Percentiles rank a stretch among this genome's conserved stretches.
phyloP scores from a whole-genome alignment of 2,329 filamentous ascomycete genomes.

The Podosphaera fusca region DNA sequence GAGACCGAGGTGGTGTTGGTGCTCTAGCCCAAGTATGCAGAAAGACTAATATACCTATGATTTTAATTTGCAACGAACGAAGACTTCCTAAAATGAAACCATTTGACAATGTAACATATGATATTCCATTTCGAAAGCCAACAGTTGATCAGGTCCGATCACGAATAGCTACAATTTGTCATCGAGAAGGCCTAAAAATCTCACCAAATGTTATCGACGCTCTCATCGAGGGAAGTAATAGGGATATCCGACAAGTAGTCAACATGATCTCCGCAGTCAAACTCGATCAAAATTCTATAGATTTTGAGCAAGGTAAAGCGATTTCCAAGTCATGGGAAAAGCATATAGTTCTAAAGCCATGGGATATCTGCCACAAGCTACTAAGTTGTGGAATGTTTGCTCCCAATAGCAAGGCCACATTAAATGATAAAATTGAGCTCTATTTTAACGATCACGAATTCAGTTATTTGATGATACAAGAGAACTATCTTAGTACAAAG shows the following conservation, averaged over 20 bases:
- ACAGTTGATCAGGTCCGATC: slow-evolving; percentile 80
- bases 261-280: slow-evolving; percentile 96
- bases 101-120: slow-evolving; percentile 68
- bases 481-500: slow-evolving; percentile 79
- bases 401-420: slow-evolving; percentile 55
- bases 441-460: slow-evolving; percentile 99
- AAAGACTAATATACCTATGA: slow-evolving; percentile 84
- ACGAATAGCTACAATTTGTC: slow-evolving; percentile 85
- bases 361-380: slow-evolving; percentile 93
- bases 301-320: slow-evolving; percentile 65
- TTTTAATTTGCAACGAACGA: slow-evolving; percentile 94
- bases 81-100: slow-evolving; percentile 92
- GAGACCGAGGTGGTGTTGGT: slow-evolving; percentile 85
- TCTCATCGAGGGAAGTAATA: slow-evolving; percentile 82
- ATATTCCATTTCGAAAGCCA: slow-evolving; percentile 70
- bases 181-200: slow-evolving; percentile 71
- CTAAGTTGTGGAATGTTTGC: slow-evolving; percentile 72
- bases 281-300: slow-evolving; percentile 58
- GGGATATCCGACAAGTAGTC: slow-evolving; percentile 92
- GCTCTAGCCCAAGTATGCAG: slow-evolving; percentile 86
- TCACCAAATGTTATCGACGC: slow-evolving; percentile 68
- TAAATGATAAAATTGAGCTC: slow-evolving; percentile 95
- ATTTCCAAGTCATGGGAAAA: slow-evolving; percentile 99
- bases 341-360: slow-evolving; percentile 85
- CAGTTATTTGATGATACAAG: slow-evolving; percentile 91